Conservation (phyloP, 2,329 filamentous ascomycete genomes). For the Ilyonectria sp. region DNA sequence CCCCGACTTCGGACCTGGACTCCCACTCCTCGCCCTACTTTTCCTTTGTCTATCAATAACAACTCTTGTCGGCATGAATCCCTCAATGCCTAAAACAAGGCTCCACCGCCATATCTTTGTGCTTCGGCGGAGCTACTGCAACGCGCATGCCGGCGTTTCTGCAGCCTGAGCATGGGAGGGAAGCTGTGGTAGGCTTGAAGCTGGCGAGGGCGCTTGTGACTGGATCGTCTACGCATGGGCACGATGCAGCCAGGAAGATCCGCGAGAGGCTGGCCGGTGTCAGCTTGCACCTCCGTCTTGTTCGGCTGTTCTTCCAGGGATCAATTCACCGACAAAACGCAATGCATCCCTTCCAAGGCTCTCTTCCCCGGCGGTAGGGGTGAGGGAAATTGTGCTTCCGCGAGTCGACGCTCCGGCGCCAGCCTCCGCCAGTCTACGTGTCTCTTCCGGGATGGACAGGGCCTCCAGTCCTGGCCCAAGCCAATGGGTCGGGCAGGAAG, state of each 20-base stretch:
- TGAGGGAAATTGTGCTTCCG: slow-evolving; percentile 30
- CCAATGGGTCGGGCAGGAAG: slow-evolving; percentile 34
- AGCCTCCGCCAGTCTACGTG: slow-evolving; percentile 13
- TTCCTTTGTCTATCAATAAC: slow-evolving; percentile 19
- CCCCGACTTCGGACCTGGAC: slow-evolving; percentile 41
- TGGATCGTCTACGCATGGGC: slow-evolving; percentile 11
- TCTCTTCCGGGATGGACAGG: slow-evolving; percentile 13
- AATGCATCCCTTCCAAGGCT: slow-evolving; percentile 11
- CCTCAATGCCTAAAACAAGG: slow-evolving; percentile 14
- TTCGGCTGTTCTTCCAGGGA: slow-evolving; percentile 30
- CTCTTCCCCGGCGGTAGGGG: slow-evolving; percentile 26
- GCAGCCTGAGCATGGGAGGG: slow-evolving; percentile 3
- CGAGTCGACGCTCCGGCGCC: background rate
- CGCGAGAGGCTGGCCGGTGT: slow-evolving; percentile 28
- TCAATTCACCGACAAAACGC: slow-evolving; percentile 39
- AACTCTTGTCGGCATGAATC: slow-evolving; percentile 18
- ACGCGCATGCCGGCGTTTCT: slow-evolving; percentile 3
- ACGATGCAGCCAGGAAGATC: slow-evolving; percentile 30
- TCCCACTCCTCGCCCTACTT: slow-evolving; percentile 24
- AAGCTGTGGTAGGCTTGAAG: slow-evolving; percentile 7
- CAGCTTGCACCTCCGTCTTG: slow-evolving; percentile 29
- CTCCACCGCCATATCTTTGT: background rate
- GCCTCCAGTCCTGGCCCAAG: slow-evolving; percentile 36
- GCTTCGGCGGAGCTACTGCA: slow-evolving; percentile 23
- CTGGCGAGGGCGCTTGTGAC: slow-evolving; percentile 13